A percentile compares a stretch with the other conserved stretches of the same genome.
Evolutionary conservation across 2,329 filamentous ascomycete species (phyloP).

Genomic region (Arthrinium puccinioides): DNA sequence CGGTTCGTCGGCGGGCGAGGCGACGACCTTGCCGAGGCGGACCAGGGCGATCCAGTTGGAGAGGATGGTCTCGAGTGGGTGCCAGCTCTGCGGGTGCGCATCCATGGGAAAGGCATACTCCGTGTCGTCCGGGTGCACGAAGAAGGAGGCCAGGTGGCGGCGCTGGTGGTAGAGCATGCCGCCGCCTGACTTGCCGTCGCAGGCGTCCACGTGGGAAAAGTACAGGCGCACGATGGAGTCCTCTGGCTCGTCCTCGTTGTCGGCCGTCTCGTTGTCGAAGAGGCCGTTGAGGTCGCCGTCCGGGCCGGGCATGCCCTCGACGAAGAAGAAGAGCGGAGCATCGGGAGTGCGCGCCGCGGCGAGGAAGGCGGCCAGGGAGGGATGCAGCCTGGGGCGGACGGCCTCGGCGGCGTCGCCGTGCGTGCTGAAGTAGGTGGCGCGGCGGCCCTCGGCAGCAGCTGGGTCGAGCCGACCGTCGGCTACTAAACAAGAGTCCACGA

Average conservation of each 20-base stretch:
- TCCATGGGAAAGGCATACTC: conserved; percentile 13
- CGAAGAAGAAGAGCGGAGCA: conserved; percentile 17
- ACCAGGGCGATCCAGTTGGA: conserved; percentile 18
- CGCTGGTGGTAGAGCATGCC: conserved; percentile 23
- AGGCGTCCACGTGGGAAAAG: conserved; percentile 9
- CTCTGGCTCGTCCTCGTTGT: conserved; percentile 9
- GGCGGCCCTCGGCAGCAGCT: conserved; percentile 8
- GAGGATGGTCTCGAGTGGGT: conserved; percentile 19
- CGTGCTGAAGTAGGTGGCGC: conserved; percentile 14
- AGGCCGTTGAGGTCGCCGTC: conserved; percentile 5
- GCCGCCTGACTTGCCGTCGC: conserved; percentile 11
- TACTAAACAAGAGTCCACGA: conserved; percentile 18
- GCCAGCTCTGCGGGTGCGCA: conserved; percentile 12
- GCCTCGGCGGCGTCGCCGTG: conserved; percentile 14
- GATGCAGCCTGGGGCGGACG: conserved; percentile 16
- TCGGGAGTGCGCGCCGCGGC: conserved; percentile 11
- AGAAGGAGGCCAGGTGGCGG: conserved; percentile 14
- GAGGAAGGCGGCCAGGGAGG: conserved; percentile 18
- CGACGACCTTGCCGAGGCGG: conserved; percentile 15
- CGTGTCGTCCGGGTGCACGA: conserved; percentile 14
- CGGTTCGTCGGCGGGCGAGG: conserved; percentile 11
- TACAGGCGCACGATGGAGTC: conserved; percentile 16
- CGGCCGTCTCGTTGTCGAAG: conserved; percentile 13
- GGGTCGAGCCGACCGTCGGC: conserved; percentile 9
- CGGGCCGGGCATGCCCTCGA: conserved; percentile 9